Base-by-base conservation (phyloP, 2,329 filamentous ascomycete species). In the Pseudocercospora pini-densiflorae region DNA sequence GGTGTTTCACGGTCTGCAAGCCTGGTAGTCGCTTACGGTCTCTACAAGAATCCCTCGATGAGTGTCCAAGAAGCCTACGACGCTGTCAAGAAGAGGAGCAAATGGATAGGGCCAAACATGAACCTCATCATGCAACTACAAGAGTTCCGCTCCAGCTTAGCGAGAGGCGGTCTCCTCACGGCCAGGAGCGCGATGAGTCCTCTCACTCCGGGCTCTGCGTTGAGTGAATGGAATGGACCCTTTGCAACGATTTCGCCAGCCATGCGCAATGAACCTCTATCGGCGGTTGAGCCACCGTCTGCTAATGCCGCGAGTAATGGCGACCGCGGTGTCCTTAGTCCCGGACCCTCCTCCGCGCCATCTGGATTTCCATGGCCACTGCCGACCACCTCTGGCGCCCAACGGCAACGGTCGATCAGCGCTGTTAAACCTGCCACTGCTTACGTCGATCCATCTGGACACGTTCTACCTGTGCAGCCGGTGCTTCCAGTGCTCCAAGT, bases 91-190 rank as follows among this genome's bases (percentile, higher is more conserved):
- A 85, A 87, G 62, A 91, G 91, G 80, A 95, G 92, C 78, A 88
- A 86, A 75, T 96, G 92, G 92, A 94, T 96, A 72, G 93, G 92
- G 65, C 92, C 92, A 0, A 96, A 96, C 78, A 96, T 96, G 92
- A 92, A 92, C 71, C 84, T 96, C 71, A 93, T 96, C 85, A 95
- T 95, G 84, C 93, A 92, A 71, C 82, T 96, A 57, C 92, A 94
- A 77, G 92, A 94, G 74, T 94, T 94, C 76, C 85, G 68, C 79
- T 86, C 71, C 76, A 85, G 74, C 80, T 84, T 78, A 3, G 68
- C 74, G 12, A 68, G 74, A 14, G 76, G 76, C 21, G 75, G 82
- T 79, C 59, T 76, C 3, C 66, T 77, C 47, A 66, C 72, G 16
- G 69, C 71, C 8, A 73, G 77, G 49, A 73, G 77, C 24, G 71